phyloP scores from a whole-genome alignment of 345 rosid species.

The Eucalyptus pumila region DNA sequence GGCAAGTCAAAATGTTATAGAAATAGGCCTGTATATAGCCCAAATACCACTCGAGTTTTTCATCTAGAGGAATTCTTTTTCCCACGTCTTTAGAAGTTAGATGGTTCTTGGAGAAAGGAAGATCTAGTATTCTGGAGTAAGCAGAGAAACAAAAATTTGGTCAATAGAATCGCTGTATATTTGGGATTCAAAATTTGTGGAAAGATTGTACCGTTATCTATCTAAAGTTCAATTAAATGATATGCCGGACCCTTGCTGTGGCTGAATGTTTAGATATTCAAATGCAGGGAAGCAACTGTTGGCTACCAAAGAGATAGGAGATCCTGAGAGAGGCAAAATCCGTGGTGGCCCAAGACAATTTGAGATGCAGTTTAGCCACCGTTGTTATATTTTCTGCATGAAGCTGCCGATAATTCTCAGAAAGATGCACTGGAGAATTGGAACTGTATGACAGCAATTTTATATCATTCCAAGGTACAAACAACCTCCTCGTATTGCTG shows the following conservation, averaged over 20 bases:
- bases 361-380: conserved; percentile 38
- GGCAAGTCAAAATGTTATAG: too few relatives aligned
- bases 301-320: conserved; percentile 17
- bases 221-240: neutral
- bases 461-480: conserved; percentile 59
- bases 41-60: too few relatives aligned
- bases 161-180: neutral
- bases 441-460: conserved; percentile 33
- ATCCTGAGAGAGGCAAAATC: conserved; percentile 33
- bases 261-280: conserved; percentile 36
- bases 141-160: neutral
- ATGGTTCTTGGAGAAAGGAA: too few relatives aligned
- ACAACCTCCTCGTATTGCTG: neutral
- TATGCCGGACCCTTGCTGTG: neutral
- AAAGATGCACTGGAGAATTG: neutral
- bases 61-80: too few relatives aligned
- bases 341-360: conserved; percentile 23
- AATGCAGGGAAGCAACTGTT: conserved; percentile 60
- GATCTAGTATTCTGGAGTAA: neutral
- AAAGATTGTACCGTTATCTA: neutral
- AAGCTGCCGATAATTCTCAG: conserved; percentile 35
- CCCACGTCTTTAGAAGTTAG: too few relatives aligned
- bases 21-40: too few relatives aligned
- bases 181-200: neutral
- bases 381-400: conserved; percentile 60